Conservation (phyloP, 2,329 filamentous ascomycete species). For the Raffaelea albimanens region DNA sequence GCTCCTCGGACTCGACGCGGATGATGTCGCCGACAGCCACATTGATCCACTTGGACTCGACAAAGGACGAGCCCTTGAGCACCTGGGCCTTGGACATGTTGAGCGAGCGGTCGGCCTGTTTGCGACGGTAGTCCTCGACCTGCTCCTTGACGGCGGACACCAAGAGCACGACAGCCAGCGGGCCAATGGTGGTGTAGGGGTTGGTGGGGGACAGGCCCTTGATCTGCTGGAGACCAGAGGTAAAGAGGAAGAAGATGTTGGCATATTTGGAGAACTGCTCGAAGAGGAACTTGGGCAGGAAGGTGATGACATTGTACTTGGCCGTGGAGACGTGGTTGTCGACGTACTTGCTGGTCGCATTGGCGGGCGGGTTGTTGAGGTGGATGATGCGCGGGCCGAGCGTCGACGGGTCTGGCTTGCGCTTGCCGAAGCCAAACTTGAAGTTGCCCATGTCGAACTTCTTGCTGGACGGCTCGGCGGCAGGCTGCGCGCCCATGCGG, state of each 20-base stretch:
- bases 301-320: constrained; percentile 92
- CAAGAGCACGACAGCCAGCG: constrained; percentile 77
- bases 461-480: constrained; percentile 8
- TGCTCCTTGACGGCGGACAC: constrained; percentile 95
- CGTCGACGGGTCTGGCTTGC: constrained; percentile 80
- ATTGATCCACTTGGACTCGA: constrained; percentile 87
- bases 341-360: constrained; percentile 78
- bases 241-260: constrained; percentile 99
- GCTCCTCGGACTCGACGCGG: constrained; percentile 85
- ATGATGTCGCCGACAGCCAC: constrained; percentile 88
- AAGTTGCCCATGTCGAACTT: constrained; percentile 67
- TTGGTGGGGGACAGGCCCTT: constrained; percentile 92
- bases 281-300: constrained; percentile 92
- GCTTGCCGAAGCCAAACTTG: constrained; percentile 83
- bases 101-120: constrained; percentile 73
- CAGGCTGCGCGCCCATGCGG: neutral
- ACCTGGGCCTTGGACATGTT: constrained; percentile 83
- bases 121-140: constrained; percentile 86
- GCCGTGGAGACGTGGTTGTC: constrained; percentile 97
- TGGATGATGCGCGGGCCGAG: constrained; percentile 87
- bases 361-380: constrained; percentile 92
- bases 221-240: constrained; percentile 87
- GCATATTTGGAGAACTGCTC: constrained; percentile 99
- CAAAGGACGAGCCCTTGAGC: constrained; percentile 72
- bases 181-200: constrained; percentile 89